A percentile compares a stretch with the other conserved stretches of the same genome.
Evolutionary conservation across 805 yeast species (phyloP).

Genomic region (Torulaspora delbrueckii): DNA sequence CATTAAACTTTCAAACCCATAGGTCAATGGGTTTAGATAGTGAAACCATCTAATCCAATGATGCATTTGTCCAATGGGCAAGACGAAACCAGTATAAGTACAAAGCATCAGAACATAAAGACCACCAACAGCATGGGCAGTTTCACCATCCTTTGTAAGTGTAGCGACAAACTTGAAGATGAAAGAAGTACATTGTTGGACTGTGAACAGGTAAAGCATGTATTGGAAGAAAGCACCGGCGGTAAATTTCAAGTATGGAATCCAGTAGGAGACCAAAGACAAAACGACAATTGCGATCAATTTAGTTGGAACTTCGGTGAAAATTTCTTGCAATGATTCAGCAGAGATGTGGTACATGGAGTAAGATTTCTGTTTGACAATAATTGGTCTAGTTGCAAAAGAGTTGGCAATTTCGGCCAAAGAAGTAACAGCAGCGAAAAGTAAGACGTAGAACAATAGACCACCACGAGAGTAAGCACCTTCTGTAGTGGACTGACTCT

Average conservation of each 20-base stretch:
- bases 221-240: conserved; percentile 55
- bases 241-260: conserved; percentile 46
- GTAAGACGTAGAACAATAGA: conserved; percentile 53
- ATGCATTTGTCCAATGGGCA: conserved; percentile 43
- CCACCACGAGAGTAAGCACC: conserved; percentile 65
- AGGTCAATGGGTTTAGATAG: conserved; percentile 45
- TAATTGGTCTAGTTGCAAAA: conserved; percentile 57
- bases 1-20: conserved; percentile 51
- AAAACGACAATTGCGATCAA: conserved; percentile 46
- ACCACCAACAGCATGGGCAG: conserved; percentile 55
- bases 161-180: conserved; percentile 53
- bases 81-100: conserved; percentile 53
- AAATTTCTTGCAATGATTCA: conserved; percentile 52
- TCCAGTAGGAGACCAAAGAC: conserved; percentile 47
- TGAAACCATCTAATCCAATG: conserved; percentile 61
- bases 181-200: conserved; percentile 50
- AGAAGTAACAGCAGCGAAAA: conserved; percentile 56
- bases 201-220: conserved; percentile 42
- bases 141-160: conserved; percentile 47
- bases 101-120: conserved; percentile 51
- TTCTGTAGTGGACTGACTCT: conserved; percentile 39
- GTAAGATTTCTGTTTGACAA: conserved; percentile 59
- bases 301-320: conserved; percentile 55
- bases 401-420: conserved; percentile 57
- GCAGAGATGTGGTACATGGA: conserved; percentile 62